phyloP scores from a whole-genome alignment of 768 basidiomycete species.

The Obba rivulosa region DNA sequence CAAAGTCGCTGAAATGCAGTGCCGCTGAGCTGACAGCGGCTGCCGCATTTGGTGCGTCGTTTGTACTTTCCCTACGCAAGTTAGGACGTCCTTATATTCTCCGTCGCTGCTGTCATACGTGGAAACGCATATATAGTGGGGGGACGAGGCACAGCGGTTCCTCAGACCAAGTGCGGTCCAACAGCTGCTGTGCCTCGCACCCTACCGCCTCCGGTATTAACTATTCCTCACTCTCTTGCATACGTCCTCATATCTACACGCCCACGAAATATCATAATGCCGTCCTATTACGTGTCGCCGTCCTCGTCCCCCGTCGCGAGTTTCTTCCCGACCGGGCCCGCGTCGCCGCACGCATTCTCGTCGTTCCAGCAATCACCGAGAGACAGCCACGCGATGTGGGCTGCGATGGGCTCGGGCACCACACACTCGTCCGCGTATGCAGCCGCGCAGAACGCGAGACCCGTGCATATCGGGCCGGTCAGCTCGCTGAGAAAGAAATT shows the following conservation, averaged over 20 bases:
- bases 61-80: slow-evolving; percentile 8
- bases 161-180: not conserved
- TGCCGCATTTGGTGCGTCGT: slow-evolving; percentile 6
- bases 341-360: slow-evolving; percentile 30
- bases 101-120: not conserved
- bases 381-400: slow-evolving; percentile 26
- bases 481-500: slow-evolving; percentile 9
- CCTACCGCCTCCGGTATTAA: not conserved
- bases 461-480: not conserved
- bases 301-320: slow-evolving; percentile 20
- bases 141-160: not conserved
- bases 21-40: slow-evolving; percentile 4
- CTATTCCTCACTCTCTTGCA: not conserved
- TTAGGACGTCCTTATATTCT: slow-evolving; percentile 5
- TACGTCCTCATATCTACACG: not conserved
- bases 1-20: not conserved
- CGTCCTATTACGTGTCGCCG: slow-evolving; percentile 23
- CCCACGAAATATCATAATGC: slow-evolving; percentile 16
- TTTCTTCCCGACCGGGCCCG: slow-evolving; percentile 31
- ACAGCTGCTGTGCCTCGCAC: not conserved
- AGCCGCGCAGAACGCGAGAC: not conserved
- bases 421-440: slow-evolving; percentile 8
- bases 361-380: slow-evolving; percentile 30
- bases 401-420: slow-evolving; percentile 16
- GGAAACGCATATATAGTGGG: slow-evolving; percentile 1